These are phyloP conservation scores for Phytophthora multivora DNA, from an alignment of 352 stramenopile genomes.

Conservation along the genomic window DNA sequence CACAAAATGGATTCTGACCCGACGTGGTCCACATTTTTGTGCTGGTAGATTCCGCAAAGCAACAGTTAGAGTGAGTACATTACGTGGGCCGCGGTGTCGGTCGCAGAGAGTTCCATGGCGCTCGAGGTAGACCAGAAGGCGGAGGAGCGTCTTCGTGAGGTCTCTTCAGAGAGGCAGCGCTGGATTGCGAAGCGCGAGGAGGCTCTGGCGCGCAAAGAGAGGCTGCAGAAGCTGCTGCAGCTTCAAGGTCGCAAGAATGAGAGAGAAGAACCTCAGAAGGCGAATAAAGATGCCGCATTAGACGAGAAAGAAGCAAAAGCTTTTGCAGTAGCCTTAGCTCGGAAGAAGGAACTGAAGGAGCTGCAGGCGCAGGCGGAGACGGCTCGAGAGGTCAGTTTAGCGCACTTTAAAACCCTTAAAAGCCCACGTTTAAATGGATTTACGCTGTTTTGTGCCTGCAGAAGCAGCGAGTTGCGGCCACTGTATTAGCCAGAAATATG, in stretches of 20 bases:
- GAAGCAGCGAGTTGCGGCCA: slow-evolving; percentile 37
- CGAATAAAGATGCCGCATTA: slow-evolving; percentile 1
- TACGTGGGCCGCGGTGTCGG: slow-evolving; percentile 5
- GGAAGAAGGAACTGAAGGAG: slow-evolving; percentile 47
- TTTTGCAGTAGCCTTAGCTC: background rate
- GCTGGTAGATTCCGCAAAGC: no score
- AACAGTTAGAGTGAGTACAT: slow-evolving; percentile 16
- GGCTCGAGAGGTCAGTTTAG: slow-evolving; percentile 35
- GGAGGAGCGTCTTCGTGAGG: slow-evolving; percentile 23
- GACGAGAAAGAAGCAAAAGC: background rate
- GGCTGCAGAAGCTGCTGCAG: slow-evolving; percentile 36
- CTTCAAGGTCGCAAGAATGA: slow-evolving; percentile 16
- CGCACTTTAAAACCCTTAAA: no score
- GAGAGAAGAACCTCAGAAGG: slow-evolving; percentile 11
- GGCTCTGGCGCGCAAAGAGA: slow-evolving; percentile 28
- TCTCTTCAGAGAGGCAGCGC: slow-evolving; percentile 12
- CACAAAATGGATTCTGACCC: background rate
- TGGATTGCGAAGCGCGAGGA: slow-evolving; percentile 38
- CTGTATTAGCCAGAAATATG: slow-evolving; percentile 31
- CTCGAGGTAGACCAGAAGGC: slow-evolving; percentile 12
- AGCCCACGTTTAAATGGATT: no score
- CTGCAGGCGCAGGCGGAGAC: slow-evolving; percentile 34
- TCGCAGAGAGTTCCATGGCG: slow-evolving; percentile 5
- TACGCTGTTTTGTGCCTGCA: slow-evolving; percentile 5
- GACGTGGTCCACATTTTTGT: background rate